phyloP scores from a whole-genome alignment of 1,284 basidiomycete species.

The Cutaneotrichosporon sp. region DNA sequence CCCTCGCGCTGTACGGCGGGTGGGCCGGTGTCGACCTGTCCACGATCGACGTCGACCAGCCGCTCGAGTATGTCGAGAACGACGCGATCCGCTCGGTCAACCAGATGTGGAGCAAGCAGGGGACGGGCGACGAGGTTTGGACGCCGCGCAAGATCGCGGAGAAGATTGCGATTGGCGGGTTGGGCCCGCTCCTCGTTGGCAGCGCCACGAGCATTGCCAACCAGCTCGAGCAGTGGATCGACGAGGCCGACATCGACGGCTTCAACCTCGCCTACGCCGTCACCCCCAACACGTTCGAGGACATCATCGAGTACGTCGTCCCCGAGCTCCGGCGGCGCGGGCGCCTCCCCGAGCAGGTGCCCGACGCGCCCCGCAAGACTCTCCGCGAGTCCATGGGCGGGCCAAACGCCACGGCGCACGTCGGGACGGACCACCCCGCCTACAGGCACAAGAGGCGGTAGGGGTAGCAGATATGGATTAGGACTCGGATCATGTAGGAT shows the following conservation, averaged over 20 bases:
- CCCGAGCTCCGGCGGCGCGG: conserved; percentile 19
- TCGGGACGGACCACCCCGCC: conserved; percentile 13
- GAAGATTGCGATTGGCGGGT: conserved; percentile 25
- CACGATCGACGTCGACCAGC: conserved; percentile 17
- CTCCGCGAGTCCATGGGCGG: conserved; percentile 22
- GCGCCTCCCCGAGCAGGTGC: conserved; percentile 9
- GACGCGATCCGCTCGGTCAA: conserved; percentile 24
- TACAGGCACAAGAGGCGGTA: conserved; percentile 19
- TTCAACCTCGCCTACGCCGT: conserved; percentile 26
- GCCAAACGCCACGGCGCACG: conserved; percentile 8
- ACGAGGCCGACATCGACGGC: conserved; percentile 20
- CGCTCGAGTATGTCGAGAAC: conserved; percentile 27
- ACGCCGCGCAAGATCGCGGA: conserved; percentile 23
- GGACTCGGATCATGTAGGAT: neutral
- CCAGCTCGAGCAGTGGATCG: conserved; percentile 21
- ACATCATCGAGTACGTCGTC: conserved; percentile 21
- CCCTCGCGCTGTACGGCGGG: conserved; percentile 47
- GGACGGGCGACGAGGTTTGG: conserved; percentile 17
- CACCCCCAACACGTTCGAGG: conserved; percentile 21
- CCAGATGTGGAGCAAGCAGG: conserved; percentile 27
- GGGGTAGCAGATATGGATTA: neutral
- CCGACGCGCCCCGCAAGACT: conserved; percentile 11
- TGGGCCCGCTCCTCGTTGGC: conserved; percentile 20
- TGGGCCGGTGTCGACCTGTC: conserved; percentile 23
- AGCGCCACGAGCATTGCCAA: conserved; percentile 17